phyloP scores from a whole-genome alignment of 1,284 basidiomycete species.

The Moesziomyces globuligerus region DNA sequence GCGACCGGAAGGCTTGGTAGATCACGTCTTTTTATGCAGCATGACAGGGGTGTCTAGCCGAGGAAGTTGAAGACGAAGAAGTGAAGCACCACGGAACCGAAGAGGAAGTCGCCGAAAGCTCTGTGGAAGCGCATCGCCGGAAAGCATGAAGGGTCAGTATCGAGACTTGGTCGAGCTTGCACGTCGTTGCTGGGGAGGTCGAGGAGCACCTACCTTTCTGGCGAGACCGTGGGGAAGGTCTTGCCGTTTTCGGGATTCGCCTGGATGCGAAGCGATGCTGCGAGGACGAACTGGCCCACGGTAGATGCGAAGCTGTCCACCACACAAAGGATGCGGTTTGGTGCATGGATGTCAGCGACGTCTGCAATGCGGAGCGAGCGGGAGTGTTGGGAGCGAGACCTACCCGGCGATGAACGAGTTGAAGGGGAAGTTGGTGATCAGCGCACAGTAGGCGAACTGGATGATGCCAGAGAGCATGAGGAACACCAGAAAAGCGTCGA shows the following conservation, averaged over 20 bases:
- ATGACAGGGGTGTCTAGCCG: no score
- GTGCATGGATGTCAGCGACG: not conserved
- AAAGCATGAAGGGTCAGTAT: constrained; percentile 7
- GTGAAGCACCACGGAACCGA: constrained; percentile 93
- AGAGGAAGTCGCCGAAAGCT: constrained; percentile 88
- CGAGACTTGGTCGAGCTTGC: no score
- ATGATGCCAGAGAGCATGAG: constrained; percentile 88
- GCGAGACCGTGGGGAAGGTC: constrained; percentile 75
- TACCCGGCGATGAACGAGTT: constrained; percentile 96
- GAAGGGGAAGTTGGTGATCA: constrained; percentile 93
- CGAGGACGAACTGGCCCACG: constrained; percentile 95
- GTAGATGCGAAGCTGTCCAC: constrained; percentile 82
- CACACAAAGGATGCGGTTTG: not conserved
- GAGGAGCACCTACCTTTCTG: constrained; percentile 80
- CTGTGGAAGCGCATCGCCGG: constrained; percentile 36
- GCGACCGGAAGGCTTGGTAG: no score
- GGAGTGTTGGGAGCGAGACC: constrained; percentile 64
- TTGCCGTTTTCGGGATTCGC: constrained; percentile 83
- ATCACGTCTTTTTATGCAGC: no score
- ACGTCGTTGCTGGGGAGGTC: no score
- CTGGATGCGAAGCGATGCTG: constrained; percentile 89
- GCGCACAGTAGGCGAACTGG: constrained; percentile 90
- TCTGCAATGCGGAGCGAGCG: not conserved
- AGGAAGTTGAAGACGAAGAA: constrained; percentile 99
- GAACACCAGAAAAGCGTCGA: constrained; percentile 92